Conservation (phyloP, 495 filamentous ascomycete species). For the Aspergillus indologenus region DNA sequence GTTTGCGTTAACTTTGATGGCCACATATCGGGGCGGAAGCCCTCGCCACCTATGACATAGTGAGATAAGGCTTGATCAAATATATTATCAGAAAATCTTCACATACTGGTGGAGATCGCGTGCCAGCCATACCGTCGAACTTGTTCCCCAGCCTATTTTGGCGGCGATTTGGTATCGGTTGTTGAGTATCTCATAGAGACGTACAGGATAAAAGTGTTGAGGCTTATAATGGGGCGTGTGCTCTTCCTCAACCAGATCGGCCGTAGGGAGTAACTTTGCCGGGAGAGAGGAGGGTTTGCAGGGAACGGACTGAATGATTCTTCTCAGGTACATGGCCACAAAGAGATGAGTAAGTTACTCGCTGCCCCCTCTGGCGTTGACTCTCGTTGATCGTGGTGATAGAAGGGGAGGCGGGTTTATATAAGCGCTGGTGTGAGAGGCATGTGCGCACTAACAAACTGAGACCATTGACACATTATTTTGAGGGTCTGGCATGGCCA, state of each 20-base stretch:
- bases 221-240: conserved; percentile 29
- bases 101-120: conserved; percentile 35
- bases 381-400: no score
- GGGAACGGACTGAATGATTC: conserved; percentile 18
- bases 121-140: conserved; percentile 48
- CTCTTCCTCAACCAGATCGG: conserved; percentile 22
- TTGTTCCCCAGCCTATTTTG: conserved; percentile 46
- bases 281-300: conserved; percentile 10
- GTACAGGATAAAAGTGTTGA: conserved; percentile 41
- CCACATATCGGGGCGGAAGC: conserved; percentile 25
- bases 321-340: conserved; percentile 6
- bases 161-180: conserved; percentile 37
- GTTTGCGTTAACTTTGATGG: conserved; percentile 27
- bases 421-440: no score
- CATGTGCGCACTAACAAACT: no score
- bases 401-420: no score
- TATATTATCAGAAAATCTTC: conserved; percentile 12
- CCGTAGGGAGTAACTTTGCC: conserved; percentile 8
- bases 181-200: conserved; percentile 38
- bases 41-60: conserved; percentile 24
- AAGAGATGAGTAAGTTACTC: conserved; percentile 9
- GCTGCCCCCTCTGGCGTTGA: conserved; percentile 10
- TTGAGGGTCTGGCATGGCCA: no score
- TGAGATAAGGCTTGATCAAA: conserved; percentile 9
- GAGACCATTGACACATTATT: no score